A percentile compares a stretch with the other conserved stretches of the same genome.
These are phyloP conservation scores for Tuber magnatum DNA, from an alignment of 495 filamentous ascomycete species.

Conservation along the genomic window DNA sequence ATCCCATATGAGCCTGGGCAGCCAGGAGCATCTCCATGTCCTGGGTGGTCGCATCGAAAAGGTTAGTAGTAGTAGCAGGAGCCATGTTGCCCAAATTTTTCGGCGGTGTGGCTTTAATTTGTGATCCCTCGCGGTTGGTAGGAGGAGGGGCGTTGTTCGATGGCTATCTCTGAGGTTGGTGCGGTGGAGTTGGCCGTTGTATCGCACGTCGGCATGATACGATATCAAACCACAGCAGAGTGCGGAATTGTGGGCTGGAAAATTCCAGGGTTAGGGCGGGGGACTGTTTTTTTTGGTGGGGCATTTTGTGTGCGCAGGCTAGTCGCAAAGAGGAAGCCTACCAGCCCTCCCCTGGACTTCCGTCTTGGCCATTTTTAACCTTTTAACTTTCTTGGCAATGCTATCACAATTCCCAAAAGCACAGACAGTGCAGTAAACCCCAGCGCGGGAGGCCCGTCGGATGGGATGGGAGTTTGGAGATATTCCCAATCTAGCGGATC, in stretches of 20 bases:
- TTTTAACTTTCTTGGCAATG: neutral
- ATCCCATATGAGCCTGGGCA: conserved; percentile 92
- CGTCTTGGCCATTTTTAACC: neutral
- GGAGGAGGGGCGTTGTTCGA: conserved; percentile 12
- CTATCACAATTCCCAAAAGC: neutral
- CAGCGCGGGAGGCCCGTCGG: conserved; percentile 12
- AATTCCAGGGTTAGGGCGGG: conserved; percentile 36
- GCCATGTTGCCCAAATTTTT: conserved; percentile 58
- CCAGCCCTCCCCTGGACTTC: neutral
- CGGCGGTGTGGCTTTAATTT: conserved; percentile 18
- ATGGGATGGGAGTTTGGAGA: conserved; percentile 13
- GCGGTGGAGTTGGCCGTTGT: conserved; percentile 31
- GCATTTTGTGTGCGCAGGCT: conserved; percentile 18
- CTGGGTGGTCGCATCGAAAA: conserved; percentile 61
- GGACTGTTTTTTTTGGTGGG: conserved; percentile 37
- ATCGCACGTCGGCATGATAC: neutral
- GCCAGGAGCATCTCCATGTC: conserved; percentile 99
- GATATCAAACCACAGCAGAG: conserved; percentile 10
- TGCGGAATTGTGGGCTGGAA: conserved; percentile 31
- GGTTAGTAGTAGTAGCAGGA: conserved; percentile 56
- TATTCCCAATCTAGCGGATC: conserved; percentile 7
- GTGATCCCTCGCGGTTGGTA: conserved; percentile 33
- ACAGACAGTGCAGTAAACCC: conserved; percentile 10
- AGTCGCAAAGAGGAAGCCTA: neutral
- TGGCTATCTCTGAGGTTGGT: conserved; percentile 31